These are phyloP conservation scores for Solanum neorickii DNA, from an alignment of 257 asterid genomes.

Conservation along the genomic window DNA sequence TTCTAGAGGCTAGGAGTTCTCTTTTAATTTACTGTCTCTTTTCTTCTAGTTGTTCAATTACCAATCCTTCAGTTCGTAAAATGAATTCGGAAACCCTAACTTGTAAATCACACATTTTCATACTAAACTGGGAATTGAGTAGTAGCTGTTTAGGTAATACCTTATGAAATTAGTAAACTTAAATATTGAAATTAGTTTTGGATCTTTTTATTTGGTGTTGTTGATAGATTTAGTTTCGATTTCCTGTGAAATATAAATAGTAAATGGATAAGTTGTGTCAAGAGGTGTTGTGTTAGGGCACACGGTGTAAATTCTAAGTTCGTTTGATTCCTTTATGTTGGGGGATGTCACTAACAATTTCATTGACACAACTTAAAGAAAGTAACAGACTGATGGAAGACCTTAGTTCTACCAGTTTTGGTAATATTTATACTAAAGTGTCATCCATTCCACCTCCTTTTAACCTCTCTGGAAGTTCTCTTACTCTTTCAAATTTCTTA, in stretches of 20 bases:
- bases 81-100: conserved; percentile 37
- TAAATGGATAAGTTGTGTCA: not conserved
- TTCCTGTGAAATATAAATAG: not conserved
- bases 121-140: not conserved
- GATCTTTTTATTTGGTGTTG: not conserved
- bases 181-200: not conserved
- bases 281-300: not conserved
- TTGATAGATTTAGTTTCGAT: not conserved
- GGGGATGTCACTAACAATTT: not conserved
- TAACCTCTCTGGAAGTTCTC: not conserved
- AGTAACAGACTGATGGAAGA: not conserved
- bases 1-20: not conserved
- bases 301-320: not conserved
- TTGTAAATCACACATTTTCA: conserved; percentile 10
- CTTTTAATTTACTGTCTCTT: not conserved
- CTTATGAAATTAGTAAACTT: not conserved
- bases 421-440: not conserved
- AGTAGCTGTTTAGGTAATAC: not conserved
- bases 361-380: not conserved
- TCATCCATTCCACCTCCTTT: not conserved
- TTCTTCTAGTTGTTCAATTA: not conserved
- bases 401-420: not conserved
- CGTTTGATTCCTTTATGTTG: not conserved
- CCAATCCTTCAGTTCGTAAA: not conserved
- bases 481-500: not conserved